These are phyloP conservation scores for Triticum monococcum DNA, from an alignment of 176 grass and related monocot species.

Conservation along the genomic window DNA sequence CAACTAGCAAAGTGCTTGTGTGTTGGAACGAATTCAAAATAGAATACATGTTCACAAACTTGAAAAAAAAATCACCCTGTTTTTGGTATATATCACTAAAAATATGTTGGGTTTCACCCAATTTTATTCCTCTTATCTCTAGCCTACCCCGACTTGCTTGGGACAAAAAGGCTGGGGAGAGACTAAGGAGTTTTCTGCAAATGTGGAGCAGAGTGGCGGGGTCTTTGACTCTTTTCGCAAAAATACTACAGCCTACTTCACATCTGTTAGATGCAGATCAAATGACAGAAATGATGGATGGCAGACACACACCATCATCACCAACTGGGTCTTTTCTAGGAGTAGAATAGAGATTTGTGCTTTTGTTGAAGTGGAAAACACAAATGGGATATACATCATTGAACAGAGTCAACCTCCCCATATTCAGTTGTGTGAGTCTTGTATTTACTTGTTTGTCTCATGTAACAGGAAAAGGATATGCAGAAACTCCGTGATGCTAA, in stretches of 20 bases:
- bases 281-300: neutral
- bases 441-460: conserved; percentile 30
- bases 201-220: neutral
- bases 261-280: neutral
- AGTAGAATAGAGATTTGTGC: neutral
- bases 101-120: neutral
- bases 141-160: no score
- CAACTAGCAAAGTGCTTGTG: neutral
- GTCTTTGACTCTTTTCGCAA: neutral
- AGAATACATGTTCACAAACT: neutral
- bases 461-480: conserved; percentile 80
- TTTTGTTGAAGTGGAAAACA: neutral
- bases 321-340: neutral
- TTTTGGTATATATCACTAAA: neutral
- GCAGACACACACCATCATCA: neutral
- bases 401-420: neutral
- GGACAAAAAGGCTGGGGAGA: neutral
- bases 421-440: conserved; percentile 20
- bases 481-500: conserved; percentile 72
- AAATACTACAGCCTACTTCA: neutral
- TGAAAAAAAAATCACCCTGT: neutral
- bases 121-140: neutral
- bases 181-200: neutral
- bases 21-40: neutral
- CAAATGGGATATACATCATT: neutral